phyloP scores from a whole-genome alignment of 2,329 filamentous ascomycete species.

The Aspergillus eucalypticola region DNA sequence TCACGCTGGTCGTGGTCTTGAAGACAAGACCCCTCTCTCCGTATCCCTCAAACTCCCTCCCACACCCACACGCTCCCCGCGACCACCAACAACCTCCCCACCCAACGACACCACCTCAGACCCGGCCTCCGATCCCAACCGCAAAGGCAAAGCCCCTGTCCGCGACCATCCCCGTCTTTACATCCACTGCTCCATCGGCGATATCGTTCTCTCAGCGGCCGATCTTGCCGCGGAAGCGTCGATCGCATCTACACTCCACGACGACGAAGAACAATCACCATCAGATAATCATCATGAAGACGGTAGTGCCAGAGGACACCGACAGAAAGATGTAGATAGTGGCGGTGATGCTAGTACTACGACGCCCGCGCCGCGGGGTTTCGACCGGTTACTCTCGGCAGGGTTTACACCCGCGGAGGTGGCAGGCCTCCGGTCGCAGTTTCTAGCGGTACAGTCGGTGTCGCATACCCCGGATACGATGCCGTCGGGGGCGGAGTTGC shows the following conservation, averaged over 20 bases:
- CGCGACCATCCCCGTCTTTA: slow-evolving; percentile 66
- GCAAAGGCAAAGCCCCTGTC: slow-evolving; percentile 69
- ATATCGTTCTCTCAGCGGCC: slow-evolving; percentile 64
- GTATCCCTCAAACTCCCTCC: slow-evolving; percentile 66
- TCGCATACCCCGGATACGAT: slow-evolving; percentile 86
- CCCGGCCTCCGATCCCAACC: slow-evolving; percentile 19
- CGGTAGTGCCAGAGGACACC: slow-evolving; percentile 14
- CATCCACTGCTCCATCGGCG: slow-evolving; percentile 89
- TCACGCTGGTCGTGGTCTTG: slow-evolving; percentile 81
- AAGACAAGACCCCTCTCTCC: slow-evolving; percentile 69
- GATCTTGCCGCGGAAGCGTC: slow-evolving; percentile 70
- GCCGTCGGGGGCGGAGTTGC: slow-evolving; percentile 74
- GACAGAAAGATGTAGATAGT: slow-evolving; percentile 14
- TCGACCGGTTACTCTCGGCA: slow-evolving; percentile 78
- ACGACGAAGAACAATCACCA: slow-evolving; percentile 19
- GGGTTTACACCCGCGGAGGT: slow-evolving; percentile 85
- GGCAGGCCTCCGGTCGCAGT: slow-evolving; percentile 80
- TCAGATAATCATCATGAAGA: not conserved
- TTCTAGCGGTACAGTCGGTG: slow-evolving; percentile 77
- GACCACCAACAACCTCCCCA: slow-evolving; percentile 14
- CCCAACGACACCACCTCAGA: slow-evolving; percentile 21
- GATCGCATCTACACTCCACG: slow-evolving; percentile 31
- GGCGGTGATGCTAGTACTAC: slow-evolving; percentile 40
- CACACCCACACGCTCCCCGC: slow-evolving; percentile 51
- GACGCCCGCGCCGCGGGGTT: slow-evolving; percentile 69